Percentiles rank a stretch among this genome's conserved stretches.
phyloP scores from a whole-genome alignment of 2,329 filamentous ascomycete species.

The Trichoderma citrinoviride region DNA sequence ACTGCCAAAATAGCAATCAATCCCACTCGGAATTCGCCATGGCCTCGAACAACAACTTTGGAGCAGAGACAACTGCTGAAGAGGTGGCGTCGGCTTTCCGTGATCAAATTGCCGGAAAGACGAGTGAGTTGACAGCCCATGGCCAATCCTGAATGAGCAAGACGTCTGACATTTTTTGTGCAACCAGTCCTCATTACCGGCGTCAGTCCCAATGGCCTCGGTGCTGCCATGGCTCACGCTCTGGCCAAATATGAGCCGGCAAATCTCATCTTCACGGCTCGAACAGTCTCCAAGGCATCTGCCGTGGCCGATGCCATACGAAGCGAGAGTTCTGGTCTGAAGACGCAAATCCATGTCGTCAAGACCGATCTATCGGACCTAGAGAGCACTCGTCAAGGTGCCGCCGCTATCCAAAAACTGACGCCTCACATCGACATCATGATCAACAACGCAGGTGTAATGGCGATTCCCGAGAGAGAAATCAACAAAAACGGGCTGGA shows the following conservation, averaged over 20 bases:
- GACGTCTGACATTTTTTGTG: neutral
- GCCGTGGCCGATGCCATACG: slow-evolving; percentile 11
- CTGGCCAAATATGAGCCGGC: slow-evolving; percentile 9
- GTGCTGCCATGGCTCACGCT: slow-evolving; percentile 4
- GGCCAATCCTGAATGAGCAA: too few species aligned
- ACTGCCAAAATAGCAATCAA: neutral
- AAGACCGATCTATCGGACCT: neutral
- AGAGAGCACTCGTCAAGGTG: neutral
- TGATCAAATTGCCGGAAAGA: slow-evolving; percentile 5
- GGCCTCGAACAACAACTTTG: neutral
- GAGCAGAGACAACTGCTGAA: slow-evolving; percentile 9
- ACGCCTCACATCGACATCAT: neutral
- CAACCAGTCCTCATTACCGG: slow-evolving; percentile 18
- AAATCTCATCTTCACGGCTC: slow-evolving; percentile 11
- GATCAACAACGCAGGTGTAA: slow-evolving; percentile 11
- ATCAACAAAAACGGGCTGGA: neutral
- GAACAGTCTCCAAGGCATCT: slow-evolving; percentile 10
- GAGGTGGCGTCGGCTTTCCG: slow-evolving; percentile 1
- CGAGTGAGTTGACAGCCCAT: neutral
- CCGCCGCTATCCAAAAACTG: neutral
- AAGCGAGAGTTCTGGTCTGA: neutral
- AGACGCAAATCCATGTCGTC: slow-evolving; percentile 1
- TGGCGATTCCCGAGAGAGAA: slow-evolving; percentile 5
- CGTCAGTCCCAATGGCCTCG: slow-evolving; percentile 18
- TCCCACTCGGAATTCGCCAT: neutral